Conservation (phyloP, 305 asterid species). For the Fraxinus sp. region DNA sequence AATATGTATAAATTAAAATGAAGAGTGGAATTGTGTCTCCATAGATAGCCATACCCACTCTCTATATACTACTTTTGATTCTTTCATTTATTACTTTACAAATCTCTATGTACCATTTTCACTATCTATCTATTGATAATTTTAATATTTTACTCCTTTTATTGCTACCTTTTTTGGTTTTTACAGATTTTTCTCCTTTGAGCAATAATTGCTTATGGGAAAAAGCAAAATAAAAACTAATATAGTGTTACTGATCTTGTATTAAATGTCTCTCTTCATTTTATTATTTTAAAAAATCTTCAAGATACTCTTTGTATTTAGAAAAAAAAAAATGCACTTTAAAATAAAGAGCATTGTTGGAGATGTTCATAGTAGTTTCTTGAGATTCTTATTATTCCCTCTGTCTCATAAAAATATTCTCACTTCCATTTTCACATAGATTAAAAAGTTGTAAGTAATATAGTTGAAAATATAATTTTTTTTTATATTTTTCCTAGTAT, state of each 20-base stretch:
- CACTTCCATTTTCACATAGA: neutral
- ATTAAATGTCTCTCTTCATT: neutral
- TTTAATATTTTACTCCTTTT: neutral
- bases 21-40: neutral
- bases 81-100: neutral
- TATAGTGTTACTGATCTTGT: neutral
- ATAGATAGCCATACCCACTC: neutral
- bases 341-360: neutral
- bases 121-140: neutral
- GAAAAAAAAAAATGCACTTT: neutral
- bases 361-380: neutral
- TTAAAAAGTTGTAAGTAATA: too few relatives aligned
- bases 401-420: neutral
- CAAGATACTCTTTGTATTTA: neutral
- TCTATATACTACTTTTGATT: neutral
- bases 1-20: neutral
- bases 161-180: neutral
- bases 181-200: neutral
- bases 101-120: neutral
- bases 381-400: conserved; percentile 5
- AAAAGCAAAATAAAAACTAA: neutral
- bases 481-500: neutral
- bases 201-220: neutral
- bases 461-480: neutral
- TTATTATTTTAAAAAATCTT: neutral